Base-by-base conservation (phyloP, 768 basidiomycete genomes). In the Epithele typhae region DNA sequence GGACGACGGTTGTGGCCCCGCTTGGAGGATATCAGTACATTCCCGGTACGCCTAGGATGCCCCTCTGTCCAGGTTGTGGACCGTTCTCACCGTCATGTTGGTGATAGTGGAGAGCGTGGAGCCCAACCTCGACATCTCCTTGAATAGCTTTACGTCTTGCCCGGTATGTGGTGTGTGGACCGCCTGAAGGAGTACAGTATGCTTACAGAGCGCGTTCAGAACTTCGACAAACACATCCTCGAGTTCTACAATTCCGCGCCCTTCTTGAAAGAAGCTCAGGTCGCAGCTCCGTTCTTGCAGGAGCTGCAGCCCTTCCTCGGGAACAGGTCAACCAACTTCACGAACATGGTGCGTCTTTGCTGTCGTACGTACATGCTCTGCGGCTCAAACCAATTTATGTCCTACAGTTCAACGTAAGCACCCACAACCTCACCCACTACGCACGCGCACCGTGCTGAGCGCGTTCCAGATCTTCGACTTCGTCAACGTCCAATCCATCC, bases 1-100 rank as follows among this genome's bases (percentile, higher is more conserved):
- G 81, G 2, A 73, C 79, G 2, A 73, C 63, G 9, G 60, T 88
- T 46, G 59, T 64, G 2, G 77, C 73, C 3, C 83, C 87, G 6
- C 61, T 85, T 1, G 64, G 62, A 19, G 87, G 87, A 10, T 88
- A 87, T 60, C 84, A 86, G 63, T 72, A 71, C 48, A 53, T 78
- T 12, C 69, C 46, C 12, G 43, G 41, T 45, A 38, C 18, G 35
- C 17, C n/a, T n/a, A n/a, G n/a, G 18, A 5, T 3, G 22, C 1
- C 8, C 23, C 25, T 3, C 3, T n/a, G 5, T 3, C 2, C 8
- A 25, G 7, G 27, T 32, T 5, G 6, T 27, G 5, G 27, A 17
- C 12, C 17, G 39, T 4, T 9, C 19, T 6, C n/a, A n/a, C n/a
- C n/a, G n/a, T n/a, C n/a, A n/a, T n/a, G n/a, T n/a, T n/a, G n/a